Base-by-base conservation (phyloP, 345 rosid species). In the Hirschfeldia incana region DNA sequence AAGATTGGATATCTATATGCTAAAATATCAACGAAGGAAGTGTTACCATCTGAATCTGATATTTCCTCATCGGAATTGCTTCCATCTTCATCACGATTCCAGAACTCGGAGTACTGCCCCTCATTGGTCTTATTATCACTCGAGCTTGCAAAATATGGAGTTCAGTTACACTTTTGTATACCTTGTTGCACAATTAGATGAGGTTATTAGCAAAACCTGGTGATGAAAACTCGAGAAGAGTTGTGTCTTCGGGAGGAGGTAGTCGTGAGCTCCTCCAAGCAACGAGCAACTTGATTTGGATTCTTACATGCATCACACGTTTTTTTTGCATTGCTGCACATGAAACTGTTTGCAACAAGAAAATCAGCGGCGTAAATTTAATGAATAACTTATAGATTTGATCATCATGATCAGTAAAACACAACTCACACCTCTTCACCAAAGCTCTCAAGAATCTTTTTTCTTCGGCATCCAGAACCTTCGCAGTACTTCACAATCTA, bases 401-500 rank as follows among this genome's bases (percentile, higher is more conserved):
- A 3, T 29, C 30, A 29, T 29, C 30, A 29, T 29, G 32, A 29
- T 29, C 32, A 29, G 42, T 46, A 59, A 44, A 32, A 10, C 27
- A 61, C 71, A 80, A 63, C 11, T 51, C 59, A 36, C 29, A 76
- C 98, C 99, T 91, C 87, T 83, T 93, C 98, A 60, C 98, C 98
- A 83, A 95, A 93, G 86, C 94, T 84, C 75, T 95, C 89, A 26
- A 95, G 92, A 81, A 95, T 86, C 78, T 85, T 95, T 85, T 86
- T 88, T 83, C 99, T 86, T 65, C 98, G 94, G 81, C 99, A 93
- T 78, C 97, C 96, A 76, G 94, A 83, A 85, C 89, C 84, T 85
- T 91, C 99, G 44, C 98, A 95, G 80, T 93, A 95, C 71, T 86
- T 89, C 78, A 93, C 86, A 87, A 95, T 89, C 99, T 93, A 87